Evolutionary conservation across 345 rosid genomes (phyloP).

Genomic region (Dovyalis caffra): DNA sequence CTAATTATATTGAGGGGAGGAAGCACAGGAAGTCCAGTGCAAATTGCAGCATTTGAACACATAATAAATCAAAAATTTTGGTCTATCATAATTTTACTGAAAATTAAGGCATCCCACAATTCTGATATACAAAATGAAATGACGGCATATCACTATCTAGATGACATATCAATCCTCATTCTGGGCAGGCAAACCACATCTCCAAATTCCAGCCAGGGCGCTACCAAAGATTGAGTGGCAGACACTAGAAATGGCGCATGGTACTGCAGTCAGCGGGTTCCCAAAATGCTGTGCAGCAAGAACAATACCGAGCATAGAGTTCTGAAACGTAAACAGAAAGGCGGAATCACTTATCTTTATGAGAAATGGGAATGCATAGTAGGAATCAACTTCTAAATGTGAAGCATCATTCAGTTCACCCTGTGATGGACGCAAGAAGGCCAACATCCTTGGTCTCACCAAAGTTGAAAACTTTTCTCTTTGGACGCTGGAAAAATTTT

Average conservation of each 20-base stretch:
- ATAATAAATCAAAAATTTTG: background rate
- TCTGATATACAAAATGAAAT: background rate
- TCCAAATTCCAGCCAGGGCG: conserved; percentile 77
- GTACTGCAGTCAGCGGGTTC: conserved; percentile 79
- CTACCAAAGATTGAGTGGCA: conserved; percentile 80
- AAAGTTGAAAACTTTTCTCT: too few species aligned
- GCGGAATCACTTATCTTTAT: background rate
- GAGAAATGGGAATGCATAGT: background rate
- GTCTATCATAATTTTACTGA: background rate
- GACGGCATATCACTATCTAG: background rate
- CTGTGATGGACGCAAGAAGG: too few species aligned
- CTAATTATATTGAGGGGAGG: too few species aligned
- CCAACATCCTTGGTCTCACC: too few species aligned
- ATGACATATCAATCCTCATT: conserved; percentile 33
- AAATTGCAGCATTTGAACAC: too few species aligned
- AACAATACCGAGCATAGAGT: conserved; percentile 88
- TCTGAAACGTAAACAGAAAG: too few species aligned
- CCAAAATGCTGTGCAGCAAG: conserved; percentile 91
- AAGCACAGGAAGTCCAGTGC: too few species aligned
- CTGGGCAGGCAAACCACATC: conserved; percentile 36
- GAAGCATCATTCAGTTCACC: background rate
- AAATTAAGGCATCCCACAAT: too few species aligned
- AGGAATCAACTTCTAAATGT: background rate
- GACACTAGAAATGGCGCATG: conserved; percentile 85
- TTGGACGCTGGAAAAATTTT: too few species aligned